These are phyloP conservation scores for Rubroboletus pulcherrimus DNA, from an alignment of 768 basidiomycete genomes.

Conservation along the genomic window DNA sequence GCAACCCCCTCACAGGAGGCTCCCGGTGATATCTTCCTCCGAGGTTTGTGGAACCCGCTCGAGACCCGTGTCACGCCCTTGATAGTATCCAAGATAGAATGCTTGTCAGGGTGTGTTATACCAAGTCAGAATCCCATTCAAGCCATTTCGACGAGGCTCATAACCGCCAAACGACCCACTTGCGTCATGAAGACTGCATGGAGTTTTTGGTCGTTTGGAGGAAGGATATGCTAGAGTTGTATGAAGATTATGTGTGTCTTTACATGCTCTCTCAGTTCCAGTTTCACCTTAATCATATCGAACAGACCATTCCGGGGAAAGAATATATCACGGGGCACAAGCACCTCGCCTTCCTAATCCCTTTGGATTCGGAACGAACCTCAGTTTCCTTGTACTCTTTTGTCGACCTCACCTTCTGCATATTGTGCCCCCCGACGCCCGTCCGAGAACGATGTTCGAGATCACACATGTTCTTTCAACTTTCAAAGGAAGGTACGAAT, in stretches of 20 bases:
- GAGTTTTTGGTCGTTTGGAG: conserved; percentile 90
- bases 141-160: conserved; percentile 60
- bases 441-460: conserved; percentile 37
- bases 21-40: conserved; percentile 60
- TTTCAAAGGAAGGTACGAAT: conserved; percentile 64
- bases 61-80: neutral
- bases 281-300: conserved; percentile 4
- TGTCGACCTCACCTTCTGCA: conserved; percentile 78
- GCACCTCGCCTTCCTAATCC: conserved; percentile 74
- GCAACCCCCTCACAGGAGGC: conserved; percentile 19
- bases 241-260: conserved; percentile 74
- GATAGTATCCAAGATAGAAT: conserved; percentile 67
- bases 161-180: conserved; percentile 58
- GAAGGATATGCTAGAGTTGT: conserved; percentile 72
- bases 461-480: conserved; percentile 46
- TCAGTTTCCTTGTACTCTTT: conserved; percentile 84
- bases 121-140: conserved; percentile 47
- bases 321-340: conserved; percentile 72
- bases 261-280: neutral
- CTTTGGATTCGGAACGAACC: conserved; percentile 59
- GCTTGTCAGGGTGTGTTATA: conserved; percentile 75
- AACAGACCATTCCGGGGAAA: conserved; percentile 58
- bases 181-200: conserved; percentile 64
- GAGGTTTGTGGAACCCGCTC: conserved; percentile 50
- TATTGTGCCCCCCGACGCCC: conserved; percentile 60